phyloP scores from a whole-genome alignment of 805 yeast species.

The Allodekkera sacchari region DNA sequence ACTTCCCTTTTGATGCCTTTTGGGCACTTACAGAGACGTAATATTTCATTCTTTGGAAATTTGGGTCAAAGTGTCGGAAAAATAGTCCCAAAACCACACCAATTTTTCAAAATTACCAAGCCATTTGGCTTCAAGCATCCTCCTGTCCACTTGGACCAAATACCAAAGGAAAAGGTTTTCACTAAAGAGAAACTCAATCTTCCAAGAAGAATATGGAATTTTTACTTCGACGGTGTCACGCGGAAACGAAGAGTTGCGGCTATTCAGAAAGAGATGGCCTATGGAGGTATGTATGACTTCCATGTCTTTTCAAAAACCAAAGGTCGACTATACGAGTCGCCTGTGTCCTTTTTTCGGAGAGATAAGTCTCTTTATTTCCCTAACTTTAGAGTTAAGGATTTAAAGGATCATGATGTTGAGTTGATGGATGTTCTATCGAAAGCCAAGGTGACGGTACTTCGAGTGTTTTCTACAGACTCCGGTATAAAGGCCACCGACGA shows the following conservation, averaged over 20 bases:
- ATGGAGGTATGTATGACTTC: constrained; percentile 60
- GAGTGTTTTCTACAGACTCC: constrained; percentile 57
- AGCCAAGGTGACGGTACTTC: constrained; percentile 49
- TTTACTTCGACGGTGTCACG: constrained; percentile 28
- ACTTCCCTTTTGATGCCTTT: too few species aligned
- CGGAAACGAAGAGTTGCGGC: constrained; percentile 24
- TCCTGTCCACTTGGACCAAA: constrained; percentile 13
- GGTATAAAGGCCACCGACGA: constrained; percentile 62
- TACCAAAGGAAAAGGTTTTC: constrained; percentile 15
- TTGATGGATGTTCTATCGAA: constrained; percentile 34
- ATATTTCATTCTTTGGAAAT: constrained; percentile 24
- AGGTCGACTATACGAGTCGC: constrained; percentile 81
- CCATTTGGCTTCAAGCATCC: constrained; percentile 25
- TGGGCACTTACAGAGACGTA: constrained; percentile 14
- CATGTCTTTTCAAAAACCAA: constrained; percentile 60
- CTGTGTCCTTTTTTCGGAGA: constrained; percentile 65
- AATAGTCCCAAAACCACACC: constrained; percentile 27
- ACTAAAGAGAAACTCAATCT: constrained; percentile 22
- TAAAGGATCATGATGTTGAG: constrained; percentile 28
- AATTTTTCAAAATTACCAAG: constrained; percentile 22
- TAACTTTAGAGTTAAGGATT: constrained; percentile 53
- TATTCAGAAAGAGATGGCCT: constrained; percentile 54
- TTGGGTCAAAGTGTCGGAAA: constrained; percentile 22
- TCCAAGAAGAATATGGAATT: constrained; percentile 25
- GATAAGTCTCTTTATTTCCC: constrained; percentile 79